These are phyloP conservation scores for Fusarium caatingaense DNA, from an alignment of 2,329 filamentous ascomycete genomes.

Conservation along the genomic window DNA sequence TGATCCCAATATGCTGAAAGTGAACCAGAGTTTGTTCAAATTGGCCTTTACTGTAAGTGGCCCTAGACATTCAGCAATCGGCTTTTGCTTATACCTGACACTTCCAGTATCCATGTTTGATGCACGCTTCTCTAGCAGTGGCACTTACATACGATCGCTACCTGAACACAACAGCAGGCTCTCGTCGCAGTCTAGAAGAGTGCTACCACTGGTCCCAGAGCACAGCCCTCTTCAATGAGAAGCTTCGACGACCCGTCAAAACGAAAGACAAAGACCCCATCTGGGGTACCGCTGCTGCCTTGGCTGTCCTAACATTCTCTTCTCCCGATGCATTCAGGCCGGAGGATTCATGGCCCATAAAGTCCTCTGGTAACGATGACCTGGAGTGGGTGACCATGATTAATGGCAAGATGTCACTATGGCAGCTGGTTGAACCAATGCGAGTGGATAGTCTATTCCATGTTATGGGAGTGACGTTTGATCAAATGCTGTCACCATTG, in stretches of 20 bases:
- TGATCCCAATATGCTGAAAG: conserved; percentile 52
- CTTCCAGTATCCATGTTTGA: conserved; percentile 55
- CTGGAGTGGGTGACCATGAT: conserved; percentile 52
- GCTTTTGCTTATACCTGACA: neutral
- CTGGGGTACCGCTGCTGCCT: conserved; percentile 59
- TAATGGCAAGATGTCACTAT: conserved; percentile 53
- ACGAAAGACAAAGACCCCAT: conserved; percentile 56
- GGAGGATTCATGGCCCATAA: conserved; percentile 52
- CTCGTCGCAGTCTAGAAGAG: conserved; percentile 51
- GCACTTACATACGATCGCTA: conserved; percentile 55
- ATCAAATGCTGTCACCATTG: conserved; percentile 52
- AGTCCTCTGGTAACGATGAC: conserved; percentile 36
- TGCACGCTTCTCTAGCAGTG: conserved; percentile 60
- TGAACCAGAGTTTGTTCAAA: conserved; percentile 54
- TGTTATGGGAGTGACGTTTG: conserved; percentile 50
- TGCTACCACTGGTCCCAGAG: conserved; percentile 58
- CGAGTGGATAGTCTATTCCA: conserved; percentile 52
- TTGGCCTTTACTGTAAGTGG: conserved; percentile 54
- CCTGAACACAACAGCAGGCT: conserved; percentile 37
- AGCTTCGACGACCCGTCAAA: conserved; percentile 50
- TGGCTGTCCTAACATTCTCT: conserved; percentile 55
- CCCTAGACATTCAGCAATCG: fast-evolving
- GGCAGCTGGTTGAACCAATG: conserved; percentile 50
- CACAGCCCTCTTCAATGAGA: conserved; percentile 54
- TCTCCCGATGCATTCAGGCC: conserved; percentile 51